phyloP scores from a whole-genome alignment of 78 protist species.

The Monosiga brevicollis region DNA sequence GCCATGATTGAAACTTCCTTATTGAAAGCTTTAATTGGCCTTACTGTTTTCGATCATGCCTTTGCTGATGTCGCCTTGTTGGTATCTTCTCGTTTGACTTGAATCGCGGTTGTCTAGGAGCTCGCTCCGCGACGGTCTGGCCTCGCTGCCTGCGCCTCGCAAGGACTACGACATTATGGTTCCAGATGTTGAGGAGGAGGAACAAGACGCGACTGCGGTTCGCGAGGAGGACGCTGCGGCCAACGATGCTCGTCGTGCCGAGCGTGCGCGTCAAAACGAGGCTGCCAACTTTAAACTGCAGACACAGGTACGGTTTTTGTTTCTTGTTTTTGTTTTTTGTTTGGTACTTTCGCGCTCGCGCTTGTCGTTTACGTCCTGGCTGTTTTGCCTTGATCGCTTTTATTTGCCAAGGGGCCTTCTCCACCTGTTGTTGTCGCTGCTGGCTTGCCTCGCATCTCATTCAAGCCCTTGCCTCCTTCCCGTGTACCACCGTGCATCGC shows the following conservation, averaged over 20 bases:
- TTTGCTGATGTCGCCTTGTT: too few species aligned
- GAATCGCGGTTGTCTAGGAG: too few species aligned
- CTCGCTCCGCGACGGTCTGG: slow-evolving; percentile 2
- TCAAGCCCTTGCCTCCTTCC: too few species aligned
- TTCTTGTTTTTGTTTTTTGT: not conserved
- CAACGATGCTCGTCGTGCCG: not conserved
- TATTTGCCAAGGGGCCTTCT: not conserved
- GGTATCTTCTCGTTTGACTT: too few species aligned
- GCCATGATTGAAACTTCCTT: too few species aligned
- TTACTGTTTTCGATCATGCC: too few species aligned
- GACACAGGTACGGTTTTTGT: not conserved
- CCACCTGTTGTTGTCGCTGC: not conserved
- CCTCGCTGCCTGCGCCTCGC: slow-evolving; percentile 21
- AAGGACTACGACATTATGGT: slow-evolving; percentile 21
- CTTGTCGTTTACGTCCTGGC: not conserved
- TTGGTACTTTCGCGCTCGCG: not conserved
- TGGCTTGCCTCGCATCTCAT: not conserved
- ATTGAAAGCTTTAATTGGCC: too few species aligned
- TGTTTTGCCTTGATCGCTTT: not conserved
- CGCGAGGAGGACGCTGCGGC: not conserved
- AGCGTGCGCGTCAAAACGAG: not conserved
- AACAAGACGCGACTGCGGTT: not conserved
- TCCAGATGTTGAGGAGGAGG: slow-evolving; percentile 16
- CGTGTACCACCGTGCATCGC: too few species aligned
- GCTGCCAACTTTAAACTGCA: not conserved